Base-by-base conservation (phyloP, 2,329 filamentous ascomycete species). In the Ramichloridium luteum region DNA sequence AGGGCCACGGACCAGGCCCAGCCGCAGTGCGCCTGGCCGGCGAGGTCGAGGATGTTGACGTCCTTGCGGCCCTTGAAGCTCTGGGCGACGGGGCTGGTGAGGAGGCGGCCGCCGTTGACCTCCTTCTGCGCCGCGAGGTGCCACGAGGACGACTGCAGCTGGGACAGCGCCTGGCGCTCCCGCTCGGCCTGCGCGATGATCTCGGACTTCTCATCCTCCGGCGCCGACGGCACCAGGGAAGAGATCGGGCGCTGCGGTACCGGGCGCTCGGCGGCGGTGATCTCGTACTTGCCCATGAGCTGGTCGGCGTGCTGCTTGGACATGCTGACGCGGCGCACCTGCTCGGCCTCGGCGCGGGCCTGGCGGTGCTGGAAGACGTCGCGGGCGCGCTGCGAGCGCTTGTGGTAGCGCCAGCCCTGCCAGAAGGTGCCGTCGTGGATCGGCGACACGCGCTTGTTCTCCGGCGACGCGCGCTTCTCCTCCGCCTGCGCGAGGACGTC, bases 1-100 rank as follows among this genome's bases (percentile, higher is more conserved):
- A 81, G 68, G 1, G 90, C 85, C 36, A 84, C 80, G 52, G 90
- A 77, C 90, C 90, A 98, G 13, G 82, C 88, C 90, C 90, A 98
- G 57, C 93, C 85, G 52, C 84, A 88, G 10, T 80, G 74, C 0
- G 79, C 69, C 51, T 88, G 77, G 27, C 86, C 86, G 29, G 82
- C 85, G 18, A 94, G 74, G 52, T 96, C 88, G 15, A 96, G 70
- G 35, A 94, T 78, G 18, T 80, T 67, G 3, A 75, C 62, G 14
- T 75, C 68, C 36, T 41, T 38, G 23, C 45, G 44, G 15, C 34
- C 31, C 27, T 47, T 50, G 42, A 55, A 52, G 16, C 48, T 47
- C 43, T 53, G 29, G 51, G 61, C 51, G 32, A 66, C 65, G 29
- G 68, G 67, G 29, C 64, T 72, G 35, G 68, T 67, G 18, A 79